phyloP scores from a whole-genome alignment of 306 rosid species.

The Cicer cuneatum region DNA sequence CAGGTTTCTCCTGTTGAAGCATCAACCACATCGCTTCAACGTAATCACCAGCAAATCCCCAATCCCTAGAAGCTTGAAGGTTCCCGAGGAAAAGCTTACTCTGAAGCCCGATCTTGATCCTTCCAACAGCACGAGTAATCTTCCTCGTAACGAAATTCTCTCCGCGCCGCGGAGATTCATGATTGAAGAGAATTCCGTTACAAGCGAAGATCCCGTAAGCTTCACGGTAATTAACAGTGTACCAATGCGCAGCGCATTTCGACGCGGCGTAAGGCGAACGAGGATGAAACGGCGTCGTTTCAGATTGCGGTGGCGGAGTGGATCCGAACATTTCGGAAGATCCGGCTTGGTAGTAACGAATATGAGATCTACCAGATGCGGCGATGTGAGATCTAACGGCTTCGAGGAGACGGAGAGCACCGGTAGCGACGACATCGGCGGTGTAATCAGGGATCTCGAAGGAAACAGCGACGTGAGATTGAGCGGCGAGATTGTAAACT shows the following conservation, averaged over 20 bases:
- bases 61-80: conserved; percentile 84
- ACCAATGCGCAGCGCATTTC: conserved; percentile 98
- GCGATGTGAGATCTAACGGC: conserved; percentile 91
- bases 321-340: conserved; percentile 96
- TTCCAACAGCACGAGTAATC: conserved; percentile 90
- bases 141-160: conserved; percentile 97
- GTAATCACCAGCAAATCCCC: conserved; percentile 98
- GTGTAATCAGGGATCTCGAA: conserved; percentile 99
- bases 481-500: conserved; percentile 98
- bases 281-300: conserved; percentile 88
- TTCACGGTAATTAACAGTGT: conserved; percentile 95
- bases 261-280: conserved; percentile 97
- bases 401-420: conserved; percentile 89
- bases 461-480: conserved; percentile 97
- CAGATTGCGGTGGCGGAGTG: conserved; percentile 90
- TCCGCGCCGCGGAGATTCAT: conserved; percentile 86
- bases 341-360: conserved; percentile 95
- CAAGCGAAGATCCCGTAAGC: conserved; percentile 91
- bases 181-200: conserved; percentile 92
- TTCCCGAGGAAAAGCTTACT: conserved; percentile 85
- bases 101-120: conserved; percentile 94
- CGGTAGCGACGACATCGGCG: conserved; percentile 97
- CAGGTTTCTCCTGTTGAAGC: conserved; percentile 97
- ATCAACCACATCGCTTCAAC: conserved; percentile 99
- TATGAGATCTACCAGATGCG: conserved; percentile 68